Evolutionary conservation across 345 rosid genomes (phyloP), one percentile per base, ranked within the genome.

Genomic region (Dimocarpus longan): DNA sequence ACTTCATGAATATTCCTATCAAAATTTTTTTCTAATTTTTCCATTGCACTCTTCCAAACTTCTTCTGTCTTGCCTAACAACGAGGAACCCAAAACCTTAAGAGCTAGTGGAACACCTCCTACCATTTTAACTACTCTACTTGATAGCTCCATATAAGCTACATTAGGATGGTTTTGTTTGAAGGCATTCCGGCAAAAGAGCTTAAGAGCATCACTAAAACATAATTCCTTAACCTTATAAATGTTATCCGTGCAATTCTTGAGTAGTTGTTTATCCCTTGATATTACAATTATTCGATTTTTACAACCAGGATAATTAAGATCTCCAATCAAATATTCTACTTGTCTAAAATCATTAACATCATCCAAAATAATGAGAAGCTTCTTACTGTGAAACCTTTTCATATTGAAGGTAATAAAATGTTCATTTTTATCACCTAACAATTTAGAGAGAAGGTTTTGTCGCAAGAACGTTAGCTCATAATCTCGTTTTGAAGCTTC

Each of bases 51-150:
- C 46, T 75, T n/a, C 75, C 79, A 74, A 6, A 54, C 73, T 8
- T 10, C 9, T 50, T 10, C 46, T 46, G 52, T 71, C 60, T 62
- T 73, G 43, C 64, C 73, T n/a, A 32, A 74, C 16, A 87, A 80
- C 66, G 67, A 80, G 13, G 82, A 78, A 10, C 87, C 88, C 32
- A 87, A 32, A 8, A 86, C 82, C 79, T 81, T 83, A 54, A 89
- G 86, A 42, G 87, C 88, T 56, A 89, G 69, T 26, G 88, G 92
- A 54, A 84, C 71, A 0, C 92, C 90, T 19, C 81, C 28, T 28
- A 84, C 88, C 50, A 84, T 81, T 68, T 66, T 64, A 4, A 82
- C 70, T 46, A 84, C 81, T 48, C 15, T 63, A 12, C 79, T 77
- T 10, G 89, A 75, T 48, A 86, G 62, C 43, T 67, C 24, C 10